Base-by-base conservation (phyloP, 2,329 filamentous ascomycete species). In the Colletotrichum siamense region DNA sequence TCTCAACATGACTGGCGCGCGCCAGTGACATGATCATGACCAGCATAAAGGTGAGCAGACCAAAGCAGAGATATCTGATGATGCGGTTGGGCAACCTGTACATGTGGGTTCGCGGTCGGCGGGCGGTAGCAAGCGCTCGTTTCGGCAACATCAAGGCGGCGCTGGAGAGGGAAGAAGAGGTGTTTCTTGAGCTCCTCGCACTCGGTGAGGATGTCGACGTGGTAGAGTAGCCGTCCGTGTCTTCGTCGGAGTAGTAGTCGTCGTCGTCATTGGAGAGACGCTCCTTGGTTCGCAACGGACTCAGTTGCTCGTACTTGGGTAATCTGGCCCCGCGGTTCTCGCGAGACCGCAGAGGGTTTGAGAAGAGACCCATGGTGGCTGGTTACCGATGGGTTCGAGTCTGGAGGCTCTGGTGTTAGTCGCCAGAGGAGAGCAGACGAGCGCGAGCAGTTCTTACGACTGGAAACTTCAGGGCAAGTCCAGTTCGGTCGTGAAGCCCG, bases 1-100 rank as follows among this genome's bases (percentile, higher is more conserved):
- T 94, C 79, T 94, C 94, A 22, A 91, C 86, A 81, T 94, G 91
- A 80, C 95, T 96, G 78, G 94, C 93, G 32, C 94, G 91, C 68
- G 95, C 91, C 44, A 98, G 88, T 72, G 91, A 92, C 73, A 95
- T 85, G 73, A 98, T 94, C 85, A 98, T 95, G 59, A 98, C 82
- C 6, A 97, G 79, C 16, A 98, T 90, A 1, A 92, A 91, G 4
- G 90, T 89, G 63, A 95, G 91, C 69, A 98, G 87, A 5, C 89
- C 91, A 65, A 96, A 87, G 78, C 95, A 95, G 71, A 98, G 91
- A 83, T 94, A 98, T 80, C 95, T 90, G 72, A 95, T 92, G 75
- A 97, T 91, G 77, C 90, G 94, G 81, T 93, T 92, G 8, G 94
- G 95, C 57, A 96, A 85, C 36, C 92, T 89, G 80, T 94, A 95